phyloP scores from a whole-genome alignment of 2,329 filamentous ascomycete genomes.

The Calonectria crousiana region DNA sequence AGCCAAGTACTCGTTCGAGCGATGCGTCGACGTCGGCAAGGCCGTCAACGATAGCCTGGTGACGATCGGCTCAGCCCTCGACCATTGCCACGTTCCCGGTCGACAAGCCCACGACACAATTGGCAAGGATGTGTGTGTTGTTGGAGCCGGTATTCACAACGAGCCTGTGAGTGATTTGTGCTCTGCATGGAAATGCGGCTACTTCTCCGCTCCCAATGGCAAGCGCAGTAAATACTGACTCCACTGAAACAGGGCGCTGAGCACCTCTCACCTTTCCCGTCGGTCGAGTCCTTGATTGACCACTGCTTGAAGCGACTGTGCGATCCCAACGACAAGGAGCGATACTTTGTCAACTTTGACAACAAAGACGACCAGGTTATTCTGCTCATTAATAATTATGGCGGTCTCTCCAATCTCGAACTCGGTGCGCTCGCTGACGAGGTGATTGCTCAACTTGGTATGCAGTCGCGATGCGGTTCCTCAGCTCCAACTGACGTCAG shows the following conservation, averaged over 20 bases:
- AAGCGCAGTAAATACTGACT: neutral
- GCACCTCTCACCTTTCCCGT: conserved; percentile 20
- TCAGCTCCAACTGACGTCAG: neutral
- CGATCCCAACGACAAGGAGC: conserved; percentile 23
- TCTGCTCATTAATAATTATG: conserved; percentile 24
- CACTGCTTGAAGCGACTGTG: conserved; percentile 16
- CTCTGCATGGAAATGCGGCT: neutral
- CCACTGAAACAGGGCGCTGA: conserved; percentile 18
- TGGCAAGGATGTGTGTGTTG: conserved; percentile 19
- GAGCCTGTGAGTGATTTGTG: conserved; percentile 20
- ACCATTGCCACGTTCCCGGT: conserved; percentile 23
- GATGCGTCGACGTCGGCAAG: conserved; percentile 19
- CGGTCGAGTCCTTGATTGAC: conserved; percentile 15
- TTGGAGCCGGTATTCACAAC: conserved; percentile 22
- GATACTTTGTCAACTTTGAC: conserved; percentile 17
- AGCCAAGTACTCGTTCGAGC: conserved; percentile 19
- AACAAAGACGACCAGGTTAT: conserved; percentile 12
- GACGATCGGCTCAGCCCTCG: conserved; percentile 18
- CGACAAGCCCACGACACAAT: conserved; percentile 15
- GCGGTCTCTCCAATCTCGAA: conserved; percentile 21
- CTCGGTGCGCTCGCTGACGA: conserved; percentile 20
- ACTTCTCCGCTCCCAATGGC: neutral
- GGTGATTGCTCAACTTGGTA: conserved; percentile 18
- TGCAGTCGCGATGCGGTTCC: neutral
- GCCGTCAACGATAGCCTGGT: conserved; percentile 21